Conservation (phyloP, 768 basidiomycete species). For the Trametes cingulata region DNA sequence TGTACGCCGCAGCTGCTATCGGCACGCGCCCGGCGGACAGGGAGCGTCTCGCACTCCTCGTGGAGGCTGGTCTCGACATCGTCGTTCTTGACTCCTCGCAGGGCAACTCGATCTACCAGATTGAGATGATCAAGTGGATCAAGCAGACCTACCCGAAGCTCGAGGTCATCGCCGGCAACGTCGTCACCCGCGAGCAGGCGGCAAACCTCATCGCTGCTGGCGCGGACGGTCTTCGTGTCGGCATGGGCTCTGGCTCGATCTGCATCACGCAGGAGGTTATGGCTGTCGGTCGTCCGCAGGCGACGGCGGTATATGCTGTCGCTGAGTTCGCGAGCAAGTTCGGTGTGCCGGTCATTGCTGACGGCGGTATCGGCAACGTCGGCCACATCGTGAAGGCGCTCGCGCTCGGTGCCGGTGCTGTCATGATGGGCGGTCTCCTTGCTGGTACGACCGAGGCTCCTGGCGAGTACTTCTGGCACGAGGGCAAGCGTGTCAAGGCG, state of each 20-base stretch:
- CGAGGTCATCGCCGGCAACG: constrained; percentile 96
- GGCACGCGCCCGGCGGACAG: constrained; percentile 90
- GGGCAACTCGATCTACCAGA: constrained; percentile 91
- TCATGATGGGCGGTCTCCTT: constrained; percentile 98
- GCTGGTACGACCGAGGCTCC: constrained; percentile 97
- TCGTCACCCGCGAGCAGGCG: constrained; percentile 97
- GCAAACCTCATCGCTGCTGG: constrained; percentile 92
- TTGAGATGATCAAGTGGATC: constrained; percentile 94
- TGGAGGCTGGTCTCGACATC: constrained; percentile 94
- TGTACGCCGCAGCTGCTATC: constrained; percentile 94
- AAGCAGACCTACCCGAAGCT: constrained; percentile 82
- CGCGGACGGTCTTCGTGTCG: constrained; percentile 92
- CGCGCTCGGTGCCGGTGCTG: constrained; percentile 89
- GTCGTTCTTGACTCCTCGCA: constrained; percentile 95
- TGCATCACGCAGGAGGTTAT: constrained; percentile 99
- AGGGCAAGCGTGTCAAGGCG: constrained; percentile 97
- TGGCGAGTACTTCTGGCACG: constrained; percentile 99
- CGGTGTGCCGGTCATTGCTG: constrained; percentile 95
- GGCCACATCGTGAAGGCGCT: constrained; percentile 98
- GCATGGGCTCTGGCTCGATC: constrained; percentile 98
- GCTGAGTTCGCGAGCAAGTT: constrained; percentile 92
- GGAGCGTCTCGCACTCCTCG: constrained; percentile 81
- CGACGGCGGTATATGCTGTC: constrained; percentile 96
- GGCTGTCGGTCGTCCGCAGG: constrained; percentile 98
- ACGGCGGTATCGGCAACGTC: constrained; percentile 93